Evolutionary conservation across 768 basidiomycete species (phyloP), one percentile per base, ranked within the genome.

Genomic region (Cubamyces lactineus): DNA sequence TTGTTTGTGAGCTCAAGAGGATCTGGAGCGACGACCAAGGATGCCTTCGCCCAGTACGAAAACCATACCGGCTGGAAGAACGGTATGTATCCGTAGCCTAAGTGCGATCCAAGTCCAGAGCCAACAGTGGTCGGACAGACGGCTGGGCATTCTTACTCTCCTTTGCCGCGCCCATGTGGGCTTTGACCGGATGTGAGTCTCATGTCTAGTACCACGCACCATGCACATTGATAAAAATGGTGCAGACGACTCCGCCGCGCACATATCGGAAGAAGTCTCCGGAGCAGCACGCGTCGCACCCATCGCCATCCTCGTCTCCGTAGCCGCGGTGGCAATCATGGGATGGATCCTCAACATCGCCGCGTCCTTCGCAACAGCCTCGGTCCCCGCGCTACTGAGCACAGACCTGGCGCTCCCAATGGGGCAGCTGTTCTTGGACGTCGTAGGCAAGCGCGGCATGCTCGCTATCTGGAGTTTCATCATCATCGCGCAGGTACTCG

Each of bases 111-210:
- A n/a, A n/a, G n/a, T 45, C 12, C 9, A 8, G 28, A 21, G 2
- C 45, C 16, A 34, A 24, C 40, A 30, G 19, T 24, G 9, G 9
- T 6, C 34, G 21, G 1, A 26, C 68, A 89, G 88, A 82, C 71
- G 86, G 86, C 15, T 89, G 87, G 87, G 86, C 87, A 0, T 89
- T 89, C 70, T 76, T 89, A 63, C 69, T 90, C 34, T 79, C 89
- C 0, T 89, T 90, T 67, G 87, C 87, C 0, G 80, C 88, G 3
- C 86, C 87, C 0, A 90, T 90, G 88, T 90, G 88, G 88, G 87
- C 87, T 3, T 72, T 90, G 57, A 89, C 87, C 1, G 89, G 88
- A 62, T 90, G 88, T 89, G 59, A 66, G 86, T 72, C 1, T 7
- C 41, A 12, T 28, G 19, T 3, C 19, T 24, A 0, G 7, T 24